Base-by-base conservation (phyloP, 805 yeast genomes). In the Zygotorulaspora sp. region DNA sequence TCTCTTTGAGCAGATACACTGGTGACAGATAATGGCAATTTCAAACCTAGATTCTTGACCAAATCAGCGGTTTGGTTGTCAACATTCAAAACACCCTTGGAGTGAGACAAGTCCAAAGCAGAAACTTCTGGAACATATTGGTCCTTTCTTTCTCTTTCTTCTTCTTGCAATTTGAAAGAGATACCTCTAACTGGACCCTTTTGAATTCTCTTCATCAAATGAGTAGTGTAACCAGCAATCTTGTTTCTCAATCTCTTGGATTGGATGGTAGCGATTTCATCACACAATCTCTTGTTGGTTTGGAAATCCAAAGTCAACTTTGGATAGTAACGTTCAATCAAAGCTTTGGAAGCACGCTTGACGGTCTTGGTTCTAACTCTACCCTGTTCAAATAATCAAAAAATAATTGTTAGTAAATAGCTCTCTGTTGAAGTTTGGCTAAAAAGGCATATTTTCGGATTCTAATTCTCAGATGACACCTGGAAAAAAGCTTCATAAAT, bases 161-260 rank as follows among this genome's bases (percentile, higher is more conserved):
- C 99, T 80, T 92, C 99, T 82, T 92, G 99, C 69, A 92, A 86
- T 76, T 94, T 94, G 96, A 92, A 92, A 64, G 99, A 92, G 63
- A 92, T 94, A 78, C 99, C 99, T 83, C 97, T 89, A 65, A 92
- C 99, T 79, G 99, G 99, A 71, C 99, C 99, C 82, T 90, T 92
- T 78, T 94, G 97, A 70, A 92, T 92, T 80, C 99, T 89, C 82
- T 87, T 92, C 98, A 92, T 94, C 74, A 92, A 83, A 76, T 92
- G 99, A 68, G 98, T 92, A 75, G 98, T 92, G 96, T 90, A 92
- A 73, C 99, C 99, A 71, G 99, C 98, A 67, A 92, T 94, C 87
- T 92, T 92, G 92, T 92, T 92, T 81, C 99, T 92, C 74, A 92
- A 84, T 78, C 99, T 87, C 84, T 92, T 92, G 67, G 98, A 87